Base-by-base conservation (phyloP, 2,329 filamentous ascomycete species). In the Penicillium sp. region DNA sequence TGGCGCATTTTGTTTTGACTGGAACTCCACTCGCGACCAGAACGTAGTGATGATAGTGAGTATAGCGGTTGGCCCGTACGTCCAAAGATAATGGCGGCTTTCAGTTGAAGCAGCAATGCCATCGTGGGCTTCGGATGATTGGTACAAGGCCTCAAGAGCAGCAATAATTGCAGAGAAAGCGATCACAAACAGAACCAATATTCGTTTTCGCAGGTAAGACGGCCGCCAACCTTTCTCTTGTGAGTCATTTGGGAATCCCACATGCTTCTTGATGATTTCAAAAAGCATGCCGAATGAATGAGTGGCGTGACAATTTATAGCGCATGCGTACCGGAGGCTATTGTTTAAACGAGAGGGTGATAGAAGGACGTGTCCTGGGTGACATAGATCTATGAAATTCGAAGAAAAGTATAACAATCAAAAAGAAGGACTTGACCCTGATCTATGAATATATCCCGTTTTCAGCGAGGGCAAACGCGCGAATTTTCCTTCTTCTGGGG, bases 1-100 rank as follows among this genome's bases (percentile, higher is more conserved):
- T 22, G 61, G 61, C 6, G 59, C 62, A 52, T 52, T 64, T 25
- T 58, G 53, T n/a, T 64, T 64, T n/a, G 57, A 35, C 25, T 64
- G 62, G 5, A 58, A 64, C 25, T 64, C 62, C 0, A 64, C 62
- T 1, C 62, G 56, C 0, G 56, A 52, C 62, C 62, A 64, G n/a
- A 64, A 26, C 2, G 59, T 51, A 1, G 59, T 16, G 14, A 64
- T 6, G 3, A 64, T 16, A 0, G 62, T 64, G 13, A 64, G 57
- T 7, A 64, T 62, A 2, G 62, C 62, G 2, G 62, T 64, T 3
- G 62, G 62, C 2, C 57, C 62, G 13, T 64, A 64, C 1, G 62
- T 64, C 62, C 62, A 64, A 3, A 55, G 25, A 14, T 64, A 64
- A 33, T 64, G 62, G 0, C 53, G 59, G n/a, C 43, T 42, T 52